phyloP scores from a whole-genome alignment of 2,329 filamentous ascomycete genomes.

The Penicillium sp. region DNA sequence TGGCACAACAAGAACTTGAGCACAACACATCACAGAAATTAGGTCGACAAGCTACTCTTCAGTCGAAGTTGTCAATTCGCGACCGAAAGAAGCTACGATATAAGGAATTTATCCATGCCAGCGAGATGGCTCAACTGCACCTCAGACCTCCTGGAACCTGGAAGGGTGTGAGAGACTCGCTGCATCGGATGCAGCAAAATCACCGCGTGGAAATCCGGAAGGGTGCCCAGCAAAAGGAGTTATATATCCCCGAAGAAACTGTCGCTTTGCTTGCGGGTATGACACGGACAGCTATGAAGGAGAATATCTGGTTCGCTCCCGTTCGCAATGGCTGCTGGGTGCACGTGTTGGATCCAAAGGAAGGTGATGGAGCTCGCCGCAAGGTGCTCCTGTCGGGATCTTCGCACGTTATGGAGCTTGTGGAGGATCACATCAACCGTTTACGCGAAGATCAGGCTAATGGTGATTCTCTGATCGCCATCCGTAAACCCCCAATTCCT shows the following conservation, averaged over 20 bases:
- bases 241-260: slow-evolving; percentile 37
- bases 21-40: no score
- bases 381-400: slow-evolving; percentile 38
- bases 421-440: slow-evolving; percentile 28
- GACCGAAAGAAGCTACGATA: neutral
- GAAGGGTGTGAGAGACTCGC: neutral
- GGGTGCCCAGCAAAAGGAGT: slow-evolving; percentile 26
- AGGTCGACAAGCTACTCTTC: neutral
- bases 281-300: slow-evolving; percentile 27
- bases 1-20: no score
- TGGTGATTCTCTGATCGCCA: slow-evolving; percentile 31
- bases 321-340: slow-evolving; percentile 40
- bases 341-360: slow-evolving; percentile 32
- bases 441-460: slow-evolving; percentile 23
- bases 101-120: neutral
- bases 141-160: neutral
- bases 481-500: slow-evolving; percentile 29
- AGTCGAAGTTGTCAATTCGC: neutral
- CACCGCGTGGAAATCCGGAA: slow-evolving; percentile 12
- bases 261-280: slow-evolving; percentile 35
- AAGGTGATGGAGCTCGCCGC: slow-evolving; percentile 33
- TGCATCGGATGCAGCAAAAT: slow-evolving; percentile 17
- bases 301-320: slow-evolving; percentile 40
- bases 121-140: neutral
- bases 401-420: slow-evolving; percentile 32